A percentile compares a stretch with the other conserved stretches of the same genome.
Conservation (phyloP, 83 land plant genomes). For the Picea mariana region DNA sequence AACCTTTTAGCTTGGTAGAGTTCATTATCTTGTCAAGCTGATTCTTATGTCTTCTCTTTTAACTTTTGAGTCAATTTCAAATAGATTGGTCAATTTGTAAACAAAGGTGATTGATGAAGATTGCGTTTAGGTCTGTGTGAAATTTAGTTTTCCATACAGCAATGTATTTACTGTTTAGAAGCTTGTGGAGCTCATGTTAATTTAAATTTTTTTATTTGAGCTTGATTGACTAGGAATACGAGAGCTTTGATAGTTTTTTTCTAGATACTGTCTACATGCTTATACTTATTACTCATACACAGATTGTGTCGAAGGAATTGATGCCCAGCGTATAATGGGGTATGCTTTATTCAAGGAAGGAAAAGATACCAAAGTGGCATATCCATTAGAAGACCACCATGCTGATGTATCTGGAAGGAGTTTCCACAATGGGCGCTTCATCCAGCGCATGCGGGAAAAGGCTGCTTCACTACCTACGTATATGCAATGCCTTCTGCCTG, state of each 20-base stretch:
- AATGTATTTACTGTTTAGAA: background rate
- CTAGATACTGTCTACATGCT: background rate
- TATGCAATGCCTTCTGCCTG: background rate
- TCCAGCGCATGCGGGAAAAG: constrained; percentile 69
- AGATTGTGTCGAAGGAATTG: constrained; percentile 77
- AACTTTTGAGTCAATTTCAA: background rate
- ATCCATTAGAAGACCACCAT: constrained; percentile 57
- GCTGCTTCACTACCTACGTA: constrained; percentile 72
- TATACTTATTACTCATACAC: constrained; percentile 6
- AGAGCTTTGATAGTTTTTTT: background rate
- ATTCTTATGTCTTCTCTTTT: background rate
- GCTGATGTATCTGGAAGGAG: constrained; percentile 66
- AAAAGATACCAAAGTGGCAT: constrained; percentile 49
- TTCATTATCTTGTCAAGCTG: background rate
- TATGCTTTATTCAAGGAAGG: constrained; percentile 81
- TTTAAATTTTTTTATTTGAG: background rate
- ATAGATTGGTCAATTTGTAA: background rate
- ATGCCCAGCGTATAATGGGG: constrained; percentile 67
- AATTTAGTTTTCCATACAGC: background rate
- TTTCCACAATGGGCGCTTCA: constrained; percentile 80
- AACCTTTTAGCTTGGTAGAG: background rate
- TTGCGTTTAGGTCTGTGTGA: background rate
- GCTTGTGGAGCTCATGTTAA: background rate
- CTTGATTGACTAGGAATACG: background rate
- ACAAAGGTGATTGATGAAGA: background rate